phyloP scores from a whole-genome alignment of 108 stramenopile genomes.

The Tribonema minus region DNA sequence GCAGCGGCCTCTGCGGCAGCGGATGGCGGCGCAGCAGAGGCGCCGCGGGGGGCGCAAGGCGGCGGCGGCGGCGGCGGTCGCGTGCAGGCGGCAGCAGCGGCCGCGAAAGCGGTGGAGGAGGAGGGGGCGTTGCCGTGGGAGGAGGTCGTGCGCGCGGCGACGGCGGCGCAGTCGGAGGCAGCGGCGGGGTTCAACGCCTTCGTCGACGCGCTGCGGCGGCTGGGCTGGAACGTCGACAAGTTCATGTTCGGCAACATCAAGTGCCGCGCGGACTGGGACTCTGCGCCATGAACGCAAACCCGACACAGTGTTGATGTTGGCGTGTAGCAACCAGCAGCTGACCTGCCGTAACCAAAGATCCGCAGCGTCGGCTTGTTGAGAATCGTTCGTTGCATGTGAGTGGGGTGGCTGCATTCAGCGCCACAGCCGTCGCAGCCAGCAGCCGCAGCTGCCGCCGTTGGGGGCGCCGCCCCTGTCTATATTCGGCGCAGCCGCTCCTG shows the following conservation, averaged over 20 bases:
- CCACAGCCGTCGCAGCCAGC: too few species aligned
- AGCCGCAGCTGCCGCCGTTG: too few species aligned
- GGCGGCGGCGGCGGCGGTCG: background rate
- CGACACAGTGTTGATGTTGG: too few species aligned
- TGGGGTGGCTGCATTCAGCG: too few species aligned
- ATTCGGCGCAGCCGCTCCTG: too few species aligned
- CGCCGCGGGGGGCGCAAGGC: background rate
- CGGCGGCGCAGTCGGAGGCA: conserved; percentile 4
- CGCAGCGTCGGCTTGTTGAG: too few species aligned
- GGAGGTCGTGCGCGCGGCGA: background rate
- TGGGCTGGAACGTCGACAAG: conserved; percentile 39
- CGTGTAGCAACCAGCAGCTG: background rate
- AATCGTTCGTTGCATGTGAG: too few species aligned
- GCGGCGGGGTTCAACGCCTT: background rate
- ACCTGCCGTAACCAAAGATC: background rate
- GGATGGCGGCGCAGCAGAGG: background rate
- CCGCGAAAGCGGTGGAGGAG: background rate
- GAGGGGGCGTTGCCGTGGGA: background rate
- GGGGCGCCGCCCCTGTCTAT: too few species aligned
- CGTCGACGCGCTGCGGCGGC: conserved; percentile 5
- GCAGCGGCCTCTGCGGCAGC: background rate
- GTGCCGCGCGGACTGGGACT: conserved; percentile 14
- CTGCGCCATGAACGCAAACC: background rate
- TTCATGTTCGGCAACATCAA: conserved; percentile 36
- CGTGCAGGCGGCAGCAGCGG: background rate